Base-by-base conservation (phyloP, 306 rosid species). In the Cucumis hystrix region DNA sequence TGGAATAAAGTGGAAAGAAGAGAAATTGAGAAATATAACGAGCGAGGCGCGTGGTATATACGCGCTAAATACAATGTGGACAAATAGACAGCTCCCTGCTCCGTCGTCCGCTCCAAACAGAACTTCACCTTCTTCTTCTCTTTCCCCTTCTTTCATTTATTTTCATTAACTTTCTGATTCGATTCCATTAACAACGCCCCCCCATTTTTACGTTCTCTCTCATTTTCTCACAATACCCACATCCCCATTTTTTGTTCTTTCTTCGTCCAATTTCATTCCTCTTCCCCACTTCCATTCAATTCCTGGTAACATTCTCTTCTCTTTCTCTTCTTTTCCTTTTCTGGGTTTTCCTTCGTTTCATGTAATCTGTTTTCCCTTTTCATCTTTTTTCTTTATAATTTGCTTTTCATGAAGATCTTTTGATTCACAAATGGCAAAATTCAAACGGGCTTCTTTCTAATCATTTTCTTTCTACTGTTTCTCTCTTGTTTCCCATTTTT, bases 61-160 rank as follows among this genome's bases (percentile, higher is more conserved):
- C 45, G 47, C 49, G 20, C n/a, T 16, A 65, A 63, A 37, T 65
- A 65, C 47, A 37, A 37, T 33, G 47, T 33, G 49, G 71, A 65
- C 77, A 73, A 15, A 73, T 10, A 73, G 47, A 73, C 77, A 30
- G 58, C 62, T 73, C 49, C 49, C 59, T 25, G 35, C 74, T 67
- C 74, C 75, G 75, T 71, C 58, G 58, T 71, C 60, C 76, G 23
- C 35, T 20, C 39, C 77, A 73, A 51, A 52, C 62, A 72, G 28
- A 73, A 73, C 40, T 69, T 13, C 39, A 7, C 40, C 58, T 28
- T 28, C 30, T 28, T 28, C 59, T 54, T 54, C 59, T 25, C 51
- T 20, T 68, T 68, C 28, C 59, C 71, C 18, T 49, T 51, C 16
- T 45, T 21, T 41, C 45, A 79, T 77, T 66, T 67, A 66, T 76